phyloP scores from a whole-genome alignment of 2,329 filamentous ascomycete genomes.

The Macrophomina phaseolina region DNA sequence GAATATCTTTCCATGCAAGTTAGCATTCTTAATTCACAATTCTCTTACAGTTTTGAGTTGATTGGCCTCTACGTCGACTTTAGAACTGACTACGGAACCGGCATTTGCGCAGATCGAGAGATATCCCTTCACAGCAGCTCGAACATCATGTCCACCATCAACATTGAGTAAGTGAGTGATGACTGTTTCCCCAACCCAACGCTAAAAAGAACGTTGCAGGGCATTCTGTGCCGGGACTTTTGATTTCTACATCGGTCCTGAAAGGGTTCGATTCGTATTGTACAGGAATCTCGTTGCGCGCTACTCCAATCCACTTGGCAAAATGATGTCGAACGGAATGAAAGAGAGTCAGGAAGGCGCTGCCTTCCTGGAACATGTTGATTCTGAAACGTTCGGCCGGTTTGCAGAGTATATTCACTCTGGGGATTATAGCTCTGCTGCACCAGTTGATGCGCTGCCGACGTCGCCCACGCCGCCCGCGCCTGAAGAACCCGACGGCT shows the following conservation, averaged over 20 bases:
- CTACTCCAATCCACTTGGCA: not conserved
- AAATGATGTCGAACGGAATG: constrained; percentile 16
- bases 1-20: too few species aligned
- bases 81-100: too few species aligned
- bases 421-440: constrained; percentile 1
- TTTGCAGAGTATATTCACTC: constrained; percentile 11
- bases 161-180: not conserved
- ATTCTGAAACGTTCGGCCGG: not conserved
- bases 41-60: too few species aligned
- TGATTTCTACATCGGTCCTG: constrained; percentile 8
- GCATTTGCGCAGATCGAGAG: too few species aligned
- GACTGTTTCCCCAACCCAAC: not conserved
- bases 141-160: not conserved
- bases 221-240: constrained; percentile 3
- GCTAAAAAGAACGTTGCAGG: not conserved
- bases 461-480: too few species aligned
- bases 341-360: not conserved
- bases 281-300: constrained; percentile 11
- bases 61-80: too few species aligned
- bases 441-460: not conserved
- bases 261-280: not conserved
- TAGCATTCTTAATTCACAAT: too few species aligned
- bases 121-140: too few species aligned
- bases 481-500: too few species aligned
- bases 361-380: constrained; percentile 1